A percentile compares a stretch with the other conserved stretches of the same genome.
Evolutionary conservation across 2,329 filamentous ascomycete species (phyloP).

Genomic region (Colletotrichum australisinense): DNA sequence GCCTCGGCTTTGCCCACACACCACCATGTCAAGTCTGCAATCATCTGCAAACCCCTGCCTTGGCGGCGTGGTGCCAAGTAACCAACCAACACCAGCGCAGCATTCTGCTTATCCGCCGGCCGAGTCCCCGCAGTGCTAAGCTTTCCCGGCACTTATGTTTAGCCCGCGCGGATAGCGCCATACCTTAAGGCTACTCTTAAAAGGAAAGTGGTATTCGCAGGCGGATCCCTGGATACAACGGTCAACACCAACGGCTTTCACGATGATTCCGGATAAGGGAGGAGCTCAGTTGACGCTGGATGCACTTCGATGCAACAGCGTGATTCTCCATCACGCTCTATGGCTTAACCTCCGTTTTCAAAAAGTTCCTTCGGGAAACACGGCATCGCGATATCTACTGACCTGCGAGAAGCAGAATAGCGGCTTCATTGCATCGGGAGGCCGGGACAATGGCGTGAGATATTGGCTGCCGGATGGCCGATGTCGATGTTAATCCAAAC

Average conservation of each 20-base stretch:
- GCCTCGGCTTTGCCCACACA: neutral
- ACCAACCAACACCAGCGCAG: neutral
- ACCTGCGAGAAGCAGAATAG: conserved; percentile 29
- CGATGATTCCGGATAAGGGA: conserved; percentile 27
- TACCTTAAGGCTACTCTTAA: neutral
- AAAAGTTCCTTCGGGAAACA: neutral
- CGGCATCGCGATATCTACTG: conserved; percentile 20
- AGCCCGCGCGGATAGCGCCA: neutral
- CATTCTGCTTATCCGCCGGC: conserved; percentile 1
- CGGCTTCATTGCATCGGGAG: neutral
- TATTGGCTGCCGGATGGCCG: neutral
- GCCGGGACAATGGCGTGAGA: neutral
- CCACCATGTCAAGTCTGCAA: neutral
- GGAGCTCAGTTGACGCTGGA: conserved; percentile 13
- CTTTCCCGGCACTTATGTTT: conserved; percentile 17
- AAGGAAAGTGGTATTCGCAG: conserved; percentile 30
- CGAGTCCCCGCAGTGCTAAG: neutral
- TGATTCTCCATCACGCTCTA: neutral
- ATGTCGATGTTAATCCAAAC: neutral
- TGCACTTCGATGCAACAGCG: neutral
- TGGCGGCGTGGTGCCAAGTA: neutral
- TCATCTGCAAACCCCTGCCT: conserved; percentile 9
- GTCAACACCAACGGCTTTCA: neutral
- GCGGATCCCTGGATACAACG: neutral
- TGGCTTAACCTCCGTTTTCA: neutral